Evolutionary conservation across 2,329 filamentous ascomycete species (phyloP).

Genomic region (Thelonectria rubi): DNA sequence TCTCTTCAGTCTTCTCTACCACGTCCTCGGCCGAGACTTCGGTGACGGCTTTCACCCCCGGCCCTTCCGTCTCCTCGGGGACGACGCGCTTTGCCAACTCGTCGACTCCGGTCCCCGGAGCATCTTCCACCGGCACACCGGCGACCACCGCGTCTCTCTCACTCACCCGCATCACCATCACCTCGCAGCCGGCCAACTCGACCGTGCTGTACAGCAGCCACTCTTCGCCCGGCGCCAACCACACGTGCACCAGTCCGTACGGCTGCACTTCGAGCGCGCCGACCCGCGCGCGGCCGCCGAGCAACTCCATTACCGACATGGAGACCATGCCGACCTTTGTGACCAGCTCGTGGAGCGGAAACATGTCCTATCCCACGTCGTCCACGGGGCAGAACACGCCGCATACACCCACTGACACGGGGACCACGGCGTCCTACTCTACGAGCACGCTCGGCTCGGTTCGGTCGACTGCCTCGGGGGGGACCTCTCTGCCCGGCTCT

Average conservation of each 20-base stretch:
- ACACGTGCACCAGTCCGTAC: conserved; percentile 22
- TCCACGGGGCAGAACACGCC: background rate
- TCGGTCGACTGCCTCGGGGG: background rate
- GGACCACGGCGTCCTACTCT: background rate
- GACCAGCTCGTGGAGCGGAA: conserved; percentile 28
- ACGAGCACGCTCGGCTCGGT: background rate
- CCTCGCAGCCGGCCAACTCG: background rate
- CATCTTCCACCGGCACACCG: background rate
- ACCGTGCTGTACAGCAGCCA: background rate
- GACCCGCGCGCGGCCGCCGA: background rate
- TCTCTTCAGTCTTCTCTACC: background rate
- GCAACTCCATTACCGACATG: conserved; percentile 22
- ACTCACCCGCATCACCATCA: background rate
- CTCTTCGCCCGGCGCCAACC: conserved; percentile 20
- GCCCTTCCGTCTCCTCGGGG: background rate
- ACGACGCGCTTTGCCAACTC: background rate
- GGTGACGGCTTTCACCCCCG: background rate
- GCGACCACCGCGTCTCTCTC: background rate
- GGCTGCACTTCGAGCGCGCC: conserved; percentile 33
- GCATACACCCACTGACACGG: background rate
- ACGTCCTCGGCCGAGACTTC: background rate
- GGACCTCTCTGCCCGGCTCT: background rate
- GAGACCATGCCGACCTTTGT: conserved; percentile 37
- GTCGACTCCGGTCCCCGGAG: background rate
- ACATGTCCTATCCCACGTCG: conserved; percentile 5